Evolutionary conservation across 2,329 filamentous ascomycete species (phyloP), one percentile per base, ranked within the genome.

Genomic region (Shiraia bambusicola): DNA sequence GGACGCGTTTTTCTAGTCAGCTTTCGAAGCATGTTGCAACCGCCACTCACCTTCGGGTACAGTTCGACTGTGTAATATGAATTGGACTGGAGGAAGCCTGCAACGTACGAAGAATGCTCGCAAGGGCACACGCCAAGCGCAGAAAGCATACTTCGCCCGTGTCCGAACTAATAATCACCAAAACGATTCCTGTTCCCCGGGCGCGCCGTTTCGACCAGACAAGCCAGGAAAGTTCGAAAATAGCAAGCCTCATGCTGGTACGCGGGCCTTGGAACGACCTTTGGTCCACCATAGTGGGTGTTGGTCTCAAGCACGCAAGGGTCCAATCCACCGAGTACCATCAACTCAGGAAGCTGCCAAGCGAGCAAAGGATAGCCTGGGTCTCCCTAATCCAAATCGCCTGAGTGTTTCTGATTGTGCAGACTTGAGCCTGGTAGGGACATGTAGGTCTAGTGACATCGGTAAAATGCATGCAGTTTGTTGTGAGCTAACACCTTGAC

Each of bases 81-180:
- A 76, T 40, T 77, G 74, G 74, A 76, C 72, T 0, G 74, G 74
- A 19, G 74, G 74, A 4, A 67, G 65, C 19, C 51, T 72, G 24
- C 69, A 69, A 45, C 63, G 68, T 35, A 65, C 58, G 19, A 68
- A 61, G 37, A 66, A 64, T 34, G 64, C 62, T 22, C 61, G 62
- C 42, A 67, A 66, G 40, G 58, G 65, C 12, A 51, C 63, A 12
- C 24, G 65, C 3, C 65, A 70, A 42, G 68, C 65, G 45, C 74
- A 77, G 50, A 75, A 69, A 52, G 68, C 70, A 13, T 69, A 75
- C 49, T 77, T 76, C 44, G 73, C 72, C 4, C 70, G 63, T 47
- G 63, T 59, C 13, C 67, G 71, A 19, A 57, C 58, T 6, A 54
- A 58, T 6, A 54, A 58, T 28, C 49, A 63, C n/a, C 61, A 63